Conservation (phyloP, 164 flowering plant genomes). For the Cinnamomum micranthum region DNA sequence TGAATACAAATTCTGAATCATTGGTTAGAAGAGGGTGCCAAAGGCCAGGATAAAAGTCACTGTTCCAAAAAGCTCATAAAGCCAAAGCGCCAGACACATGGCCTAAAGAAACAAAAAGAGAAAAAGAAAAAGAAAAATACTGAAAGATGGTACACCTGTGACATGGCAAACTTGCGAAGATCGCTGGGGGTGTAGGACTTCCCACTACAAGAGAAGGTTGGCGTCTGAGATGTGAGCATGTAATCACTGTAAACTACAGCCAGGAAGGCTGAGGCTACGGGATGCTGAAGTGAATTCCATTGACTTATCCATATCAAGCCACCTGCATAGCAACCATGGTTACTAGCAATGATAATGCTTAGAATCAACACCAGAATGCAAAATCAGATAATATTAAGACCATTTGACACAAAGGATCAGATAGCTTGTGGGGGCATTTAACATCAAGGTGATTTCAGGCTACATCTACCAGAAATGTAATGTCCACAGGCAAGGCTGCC, state of each 20-base stretch:
- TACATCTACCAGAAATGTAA: neutral
- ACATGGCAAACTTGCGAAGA: constrained; percentile 78
- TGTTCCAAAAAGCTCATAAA: neutral
- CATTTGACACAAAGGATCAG: neutral
- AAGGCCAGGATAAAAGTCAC: neutral
- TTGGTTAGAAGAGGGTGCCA: neutral
- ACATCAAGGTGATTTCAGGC: neutral
- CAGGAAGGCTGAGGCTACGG: constrained; percentile 84
- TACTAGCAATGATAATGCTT: neutral
- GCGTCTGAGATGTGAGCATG: constrained; percentile 70
- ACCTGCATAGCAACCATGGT: constrained; percentile 39
- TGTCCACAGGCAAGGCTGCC: neutral
- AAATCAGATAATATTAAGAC: neutral
- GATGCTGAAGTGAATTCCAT: constrained; percentile 86
- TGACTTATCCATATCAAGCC: constrained; percentile 84
- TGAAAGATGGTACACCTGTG: constrained; percentile 54
- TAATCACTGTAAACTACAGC: constrained; percentile 86
- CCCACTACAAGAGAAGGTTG: constrained; percentile 50
- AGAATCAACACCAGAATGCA: neutral
- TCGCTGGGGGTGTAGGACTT: constrained; percentile 52
- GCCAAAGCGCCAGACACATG: neutral
- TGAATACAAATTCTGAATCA: too few species aligned
- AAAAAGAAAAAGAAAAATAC: neutral
- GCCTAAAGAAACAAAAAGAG: neutral
- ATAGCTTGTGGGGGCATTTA: neutral